Evolutionary conservation across 1,284 basidiomycete genomes (phyloP).

Genomic region (Puccinia horiana): DNA sequence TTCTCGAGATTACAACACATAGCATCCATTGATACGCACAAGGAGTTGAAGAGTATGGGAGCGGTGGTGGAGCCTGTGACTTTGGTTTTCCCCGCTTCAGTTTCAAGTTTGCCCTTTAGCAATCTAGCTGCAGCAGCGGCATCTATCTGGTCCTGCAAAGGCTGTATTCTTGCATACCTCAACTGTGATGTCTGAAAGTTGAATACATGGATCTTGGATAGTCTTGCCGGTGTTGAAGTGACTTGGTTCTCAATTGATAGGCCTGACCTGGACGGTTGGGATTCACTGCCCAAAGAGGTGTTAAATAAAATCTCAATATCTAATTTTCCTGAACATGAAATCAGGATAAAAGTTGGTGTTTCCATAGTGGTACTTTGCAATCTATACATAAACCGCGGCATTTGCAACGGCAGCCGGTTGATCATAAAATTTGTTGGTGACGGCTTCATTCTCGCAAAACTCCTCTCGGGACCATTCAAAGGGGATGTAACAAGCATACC

Average conservation of each 20-base stretch:
- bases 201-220: background rate
- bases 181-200: background rate
- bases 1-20: background rate
- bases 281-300: background rate
- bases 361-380: background rate
- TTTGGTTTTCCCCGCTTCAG: background rate
- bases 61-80: background rate
- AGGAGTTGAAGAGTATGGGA: background rate
- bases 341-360: background rate
- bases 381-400: background rate
- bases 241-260: background rate
- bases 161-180: background rate
- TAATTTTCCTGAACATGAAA: background rate
- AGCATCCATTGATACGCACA: background rate
- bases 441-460: background rate
- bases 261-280: background rate
- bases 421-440: background rate
- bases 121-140: background rate
- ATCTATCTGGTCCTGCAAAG: background rate
- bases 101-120: background rate
- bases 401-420: background rate
- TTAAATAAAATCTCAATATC: background rate
- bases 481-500: background rate
- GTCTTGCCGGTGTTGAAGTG: background rate
- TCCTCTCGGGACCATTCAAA: background rate